Evolutionary conservation across 805 yeast species (phyloP).

Genomic region (Candida corydali): DNA sequence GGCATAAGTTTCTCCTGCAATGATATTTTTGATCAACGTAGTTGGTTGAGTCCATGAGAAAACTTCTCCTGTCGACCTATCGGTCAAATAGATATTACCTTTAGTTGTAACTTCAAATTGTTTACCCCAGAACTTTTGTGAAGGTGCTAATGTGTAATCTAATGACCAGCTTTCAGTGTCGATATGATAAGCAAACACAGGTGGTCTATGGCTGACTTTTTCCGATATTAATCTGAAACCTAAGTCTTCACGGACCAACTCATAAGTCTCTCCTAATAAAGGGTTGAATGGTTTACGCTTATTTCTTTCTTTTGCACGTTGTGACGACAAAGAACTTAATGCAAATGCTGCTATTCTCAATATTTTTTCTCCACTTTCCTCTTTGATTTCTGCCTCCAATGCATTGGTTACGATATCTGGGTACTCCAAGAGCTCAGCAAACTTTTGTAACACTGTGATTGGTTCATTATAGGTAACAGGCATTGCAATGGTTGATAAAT

Average conservation of each 20-base stretch:
- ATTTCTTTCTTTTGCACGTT: constrained; percentile 71
- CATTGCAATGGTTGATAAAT: constrained; percentile 79
- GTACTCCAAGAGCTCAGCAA: constrained; percentile 79
- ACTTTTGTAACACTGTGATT: constrained; percentile 70
- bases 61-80: constrained; percentile 61
- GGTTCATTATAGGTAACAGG: constrained; percentile 96
- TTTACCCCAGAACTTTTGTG: constrained; percentile 94
- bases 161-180: constrained; percentile 73
- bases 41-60: constrained; percentile 83
- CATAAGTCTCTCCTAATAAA: constrained; percentile 88
- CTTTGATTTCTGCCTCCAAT: constrained; percentile 35
- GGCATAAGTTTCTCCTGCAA: constrained; percentile 92
- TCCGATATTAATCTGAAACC: constrained; percentile 76
- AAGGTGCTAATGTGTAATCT: constrained; percentile 62
- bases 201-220: constrained; percentile 86
- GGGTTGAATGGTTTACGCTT: constrained; percentile 93
- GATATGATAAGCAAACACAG: constrained; percentile 74
- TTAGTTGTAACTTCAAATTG: constrained; percentile 76
- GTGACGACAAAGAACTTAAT: constrained; percentile 63
- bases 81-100: constrained; percentile 60
- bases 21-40: constrained; percentile 74
- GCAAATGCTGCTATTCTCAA: constrained; percentile 80
- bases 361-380: constrained; percentile 54
- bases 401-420: constrained; percentile 63
- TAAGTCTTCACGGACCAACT: constrained; percentile 77